Base-by-base conservation (phyloP, 495 filamentous ascomycete species). In the Ascobolus immersus region DNA sequence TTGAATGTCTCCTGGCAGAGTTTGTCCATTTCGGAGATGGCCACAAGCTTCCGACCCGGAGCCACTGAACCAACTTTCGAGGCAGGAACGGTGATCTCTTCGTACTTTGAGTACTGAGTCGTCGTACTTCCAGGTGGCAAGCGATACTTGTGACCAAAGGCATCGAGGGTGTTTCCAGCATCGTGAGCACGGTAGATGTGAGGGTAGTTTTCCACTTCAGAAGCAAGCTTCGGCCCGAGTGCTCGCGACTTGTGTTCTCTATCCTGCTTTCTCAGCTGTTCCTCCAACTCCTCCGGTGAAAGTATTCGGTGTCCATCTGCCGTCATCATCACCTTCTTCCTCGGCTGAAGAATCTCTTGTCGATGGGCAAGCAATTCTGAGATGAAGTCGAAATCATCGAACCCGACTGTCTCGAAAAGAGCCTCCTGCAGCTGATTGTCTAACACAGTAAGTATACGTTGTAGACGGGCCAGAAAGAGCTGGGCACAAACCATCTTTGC, bases 1-100 rank as follows among this genome's bases (percentile, higher is more conserved):
- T 73, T 77, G 54, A 99, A 99, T 1, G 89, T 94, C n/a, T 64
- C 64, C 39, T 66, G 62, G 49, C 84, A 94, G 15, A 99, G 60
- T 5, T 75, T 78, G 53, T 99, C 86, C 67, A 99, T 63, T 3
- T 74, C 71, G 13, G 62, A 53, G 26, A 99, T 81, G 12, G 69
- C 46, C 12, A 94, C 57, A 5, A 94, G 59, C 44, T 71, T 80
- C 39, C 74, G 67, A 3, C 68, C 69, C 6, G 53, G 60, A 17
- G 62, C 69, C 14, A 90, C 55, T 0, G 62, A 67, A 3, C 80
- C 86, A n/a, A 77, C 68, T 39, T 69, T 71, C 1, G 68, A 63
- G 1, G 89, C 81, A 0, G 89, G 86, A 14, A 99, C 73, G 21
- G 56, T 64, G 40, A 79, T 75, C 51, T 94, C 89, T 38, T 84